Conservation (phyloP, 23 red algal species). For the Chondrus crispus region DNA sequence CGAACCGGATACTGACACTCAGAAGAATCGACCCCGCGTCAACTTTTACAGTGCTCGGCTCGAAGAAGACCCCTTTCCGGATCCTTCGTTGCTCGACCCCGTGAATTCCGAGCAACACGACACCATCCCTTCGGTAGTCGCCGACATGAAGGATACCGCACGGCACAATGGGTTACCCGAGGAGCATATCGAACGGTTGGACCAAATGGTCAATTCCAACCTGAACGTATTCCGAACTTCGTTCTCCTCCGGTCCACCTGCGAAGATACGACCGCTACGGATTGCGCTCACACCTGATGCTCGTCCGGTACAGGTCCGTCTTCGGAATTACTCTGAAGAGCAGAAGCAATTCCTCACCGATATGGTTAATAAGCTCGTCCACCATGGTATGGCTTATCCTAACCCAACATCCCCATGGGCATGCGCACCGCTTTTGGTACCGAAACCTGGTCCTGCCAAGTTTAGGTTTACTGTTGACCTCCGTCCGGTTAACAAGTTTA, state of each 20-base stretch:
- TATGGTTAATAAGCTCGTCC: neutral
- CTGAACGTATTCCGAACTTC: neutral
- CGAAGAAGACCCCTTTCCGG: neutral
- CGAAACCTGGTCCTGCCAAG: neutral
- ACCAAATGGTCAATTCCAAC: neutral
- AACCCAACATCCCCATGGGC: neutral
- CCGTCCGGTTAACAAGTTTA: conserved; percentile 12
- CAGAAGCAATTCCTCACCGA: neutral
- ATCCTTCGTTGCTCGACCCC: conserved; percentile 9
- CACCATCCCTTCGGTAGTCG: neutral
- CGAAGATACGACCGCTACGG: neutral
- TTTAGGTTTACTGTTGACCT: neutral
- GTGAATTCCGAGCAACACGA: neutral
- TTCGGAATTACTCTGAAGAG: neutral
- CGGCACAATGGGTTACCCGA: neutral
- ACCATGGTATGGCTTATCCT: neutral
- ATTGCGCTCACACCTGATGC: neutral
- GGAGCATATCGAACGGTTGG: neutral
- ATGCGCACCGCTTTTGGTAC: neutral
- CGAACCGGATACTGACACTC: neutral
- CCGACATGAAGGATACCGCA: neutral
- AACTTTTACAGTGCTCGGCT: neutral
- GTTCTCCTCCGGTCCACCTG: neutral
- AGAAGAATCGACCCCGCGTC: neutral
- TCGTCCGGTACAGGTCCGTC: neutral